Percentiles rank a stretch among this genome's conserved stretches.
phyloP scores from a whole-genome alignment of 192 early-diverging fungal species.

The Lunasporangiospora selenospora region DNA sequence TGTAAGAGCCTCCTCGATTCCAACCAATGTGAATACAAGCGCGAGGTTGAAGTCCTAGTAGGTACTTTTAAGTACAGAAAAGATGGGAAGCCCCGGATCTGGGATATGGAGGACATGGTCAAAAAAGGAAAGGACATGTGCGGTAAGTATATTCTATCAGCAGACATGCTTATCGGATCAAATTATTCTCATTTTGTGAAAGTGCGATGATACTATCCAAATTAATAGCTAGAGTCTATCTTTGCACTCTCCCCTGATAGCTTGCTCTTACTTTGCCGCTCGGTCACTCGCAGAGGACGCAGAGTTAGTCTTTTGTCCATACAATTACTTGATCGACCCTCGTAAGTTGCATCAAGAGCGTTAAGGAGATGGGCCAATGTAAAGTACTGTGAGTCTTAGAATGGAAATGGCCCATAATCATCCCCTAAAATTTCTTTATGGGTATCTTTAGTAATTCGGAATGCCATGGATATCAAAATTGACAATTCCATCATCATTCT shows the following conservation, averaged over 20 bases:
- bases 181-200: not conserved
- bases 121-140: not conserved
- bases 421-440: too few species aligned
- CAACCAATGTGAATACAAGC: conserved; percentile 48
- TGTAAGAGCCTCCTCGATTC: conserved; percentile 53
- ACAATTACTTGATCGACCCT: conserved; percentile 69
- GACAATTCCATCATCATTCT: conserved; percentile 64
- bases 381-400: too few species aligned
- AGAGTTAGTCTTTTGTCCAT: conserved; percentile 69
- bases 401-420: too few species aligned
- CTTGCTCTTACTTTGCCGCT: conserved; percentile 67
- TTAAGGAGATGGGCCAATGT: too few species aligned
- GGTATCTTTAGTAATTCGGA: conserved; percentile 43
- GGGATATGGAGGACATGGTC: conserved; percentile 36
- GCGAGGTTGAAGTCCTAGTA: conserved; percentile 6
- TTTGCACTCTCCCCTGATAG: conserved; percentile 13
- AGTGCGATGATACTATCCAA: not conserved
- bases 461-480: conserved; percentile 61
- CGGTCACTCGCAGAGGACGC: conserved; percentile 44
- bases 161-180: not conserved
- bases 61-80: not conserved
- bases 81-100: conserved; percentile 2
- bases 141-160: conserved; percentile 3
- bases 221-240: not conserved
- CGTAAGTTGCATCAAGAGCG: too few species aligned